These are phyloP conservation scores for Hypomontagnella submonticulosa DNA, from an alignment of 495 filamentous ascomycete species.

Conservation along the genomic window DNA sequence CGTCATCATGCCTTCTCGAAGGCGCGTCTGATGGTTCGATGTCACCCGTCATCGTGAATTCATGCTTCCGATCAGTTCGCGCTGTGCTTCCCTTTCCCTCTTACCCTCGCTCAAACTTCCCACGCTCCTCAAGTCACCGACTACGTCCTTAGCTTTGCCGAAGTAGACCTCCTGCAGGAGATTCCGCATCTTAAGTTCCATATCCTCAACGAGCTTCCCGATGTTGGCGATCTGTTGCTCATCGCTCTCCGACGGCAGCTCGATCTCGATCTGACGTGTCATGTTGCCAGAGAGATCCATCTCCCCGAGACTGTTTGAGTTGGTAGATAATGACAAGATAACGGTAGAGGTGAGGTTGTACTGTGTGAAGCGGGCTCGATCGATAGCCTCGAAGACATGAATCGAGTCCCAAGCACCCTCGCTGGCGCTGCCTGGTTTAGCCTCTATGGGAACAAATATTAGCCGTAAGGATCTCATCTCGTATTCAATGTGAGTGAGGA, in stretches of 20 bases:
- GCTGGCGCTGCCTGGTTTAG: conserved; percentile 71
- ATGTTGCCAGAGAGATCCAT: conserved; percentile 97
- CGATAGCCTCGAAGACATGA: conserved; percentile 96
- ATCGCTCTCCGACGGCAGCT: conserved; percentile 89
- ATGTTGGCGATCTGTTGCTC: conserved; percentile 96
- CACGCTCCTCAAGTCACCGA: conserved; percentile 96
- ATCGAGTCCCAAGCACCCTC: conserved; percentile 97
- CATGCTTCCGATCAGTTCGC: conserved; percentile 90
- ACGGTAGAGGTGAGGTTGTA: conserved; percentile 99
- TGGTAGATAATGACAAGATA: conserved; percentile 84
- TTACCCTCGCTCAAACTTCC: conserved; percentile 85
- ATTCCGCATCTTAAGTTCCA: conserved; percentile 99
- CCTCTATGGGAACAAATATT: conserved; percentile 46
- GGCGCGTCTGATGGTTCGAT: conserved; percentile 9
- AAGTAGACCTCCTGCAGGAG: conserved; percentile 99
- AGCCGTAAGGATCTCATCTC: conserved; percentile 33
- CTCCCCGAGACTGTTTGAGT: conserved; percentile 77
- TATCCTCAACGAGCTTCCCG: conserved; percentile 94
- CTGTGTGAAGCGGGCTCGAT: conserved; percentile 88
- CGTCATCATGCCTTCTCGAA: conserved; percentile 17
- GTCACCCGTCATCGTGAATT: conserved; percentile 50
- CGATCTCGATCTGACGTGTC: conserved; percentile 93
- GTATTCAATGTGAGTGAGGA: conserved; percentile 11
- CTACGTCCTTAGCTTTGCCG: conserved; percentile 98
- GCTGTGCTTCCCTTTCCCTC: conserved; percentile 84